Conservation (phyloP, 208 protist species). For the Trypanosoma conorhini region DNA sequence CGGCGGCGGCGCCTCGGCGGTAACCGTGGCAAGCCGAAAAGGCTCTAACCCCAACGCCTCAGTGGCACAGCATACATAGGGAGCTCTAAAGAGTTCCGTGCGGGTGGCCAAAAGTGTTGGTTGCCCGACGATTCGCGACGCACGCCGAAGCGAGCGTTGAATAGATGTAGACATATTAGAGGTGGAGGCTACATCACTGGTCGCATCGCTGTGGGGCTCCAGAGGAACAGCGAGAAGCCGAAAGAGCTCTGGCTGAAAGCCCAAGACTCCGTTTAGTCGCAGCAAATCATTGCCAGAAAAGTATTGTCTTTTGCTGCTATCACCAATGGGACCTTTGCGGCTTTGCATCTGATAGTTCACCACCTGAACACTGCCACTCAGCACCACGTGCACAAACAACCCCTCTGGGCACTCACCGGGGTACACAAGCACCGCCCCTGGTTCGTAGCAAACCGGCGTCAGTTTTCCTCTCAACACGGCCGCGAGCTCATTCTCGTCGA, state of each 20-base stretch:
- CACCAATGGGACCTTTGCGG: slow-evolving; percentile 31
- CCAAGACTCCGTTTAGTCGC: slow-evolving; percentile 51
- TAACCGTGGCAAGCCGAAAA: slow-evolving; percentile 55
- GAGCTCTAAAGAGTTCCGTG: slow-evolving; percentile 57
- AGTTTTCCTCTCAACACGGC: slow-evolving; percentile 50
- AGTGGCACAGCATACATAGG: slow-evolving; percentile 57
- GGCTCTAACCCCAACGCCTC: slow-evolving; percentile 77
- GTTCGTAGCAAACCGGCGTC: slow-evolving; percentile 52
- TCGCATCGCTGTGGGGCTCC: slow-evolving; percentile 19
- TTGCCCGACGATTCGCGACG: slow-evolving; percentile 73
- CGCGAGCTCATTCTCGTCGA: slow-evolving; percentile 54
- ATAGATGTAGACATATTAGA: slow-evolving; percentile 76
- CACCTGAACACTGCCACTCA: slow-evolving; percentile 58
- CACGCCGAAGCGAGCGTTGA: slow-evolving; percentile 60
- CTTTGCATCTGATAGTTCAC: slow-evolving; percentile 69
- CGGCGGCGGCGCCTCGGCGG: slow-evolving; percentile 33
- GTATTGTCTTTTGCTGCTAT: slow-evolving; percentile 47
- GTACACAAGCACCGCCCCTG: slow-evolving; percentile 62
- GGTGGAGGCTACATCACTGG: slow-evolving; percentile 49
- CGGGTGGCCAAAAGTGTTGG: slow-evolving; percentile 62
- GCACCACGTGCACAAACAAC: slow-evolving; percentile 76
- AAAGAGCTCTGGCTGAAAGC: slow-evolving; percentile 32
- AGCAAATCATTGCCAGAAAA: slow-evolving; percentile 72
- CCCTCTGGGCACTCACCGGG: slow-evolving; percentile 69
- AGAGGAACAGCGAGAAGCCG: slow-evolving; percentile 7